Percentiles rank a stretch among this genome's conserved stretches.
phyloP scores from a whole-genome alignment of 2,329 filamentous ascomycete species.

The Chaetomiaceae sp. region DNA sequence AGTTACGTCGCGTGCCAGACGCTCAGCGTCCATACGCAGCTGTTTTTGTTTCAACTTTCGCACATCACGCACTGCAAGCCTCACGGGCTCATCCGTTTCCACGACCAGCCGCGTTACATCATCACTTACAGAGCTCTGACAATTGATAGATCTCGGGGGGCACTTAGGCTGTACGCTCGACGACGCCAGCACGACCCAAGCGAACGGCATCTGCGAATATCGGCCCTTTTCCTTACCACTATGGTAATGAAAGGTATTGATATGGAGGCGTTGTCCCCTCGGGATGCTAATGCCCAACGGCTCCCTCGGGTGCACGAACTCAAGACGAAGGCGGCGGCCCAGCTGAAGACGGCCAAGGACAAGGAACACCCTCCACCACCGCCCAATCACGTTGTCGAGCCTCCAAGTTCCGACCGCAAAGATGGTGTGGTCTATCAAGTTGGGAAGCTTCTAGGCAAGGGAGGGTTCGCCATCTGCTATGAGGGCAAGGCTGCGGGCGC shows the following conservation, averaged over 20 bases:
- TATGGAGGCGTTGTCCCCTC: conserved; percentile 58
- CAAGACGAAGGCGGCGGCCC: conserved; percentile 47
- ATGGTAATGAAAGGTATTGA: conserved; percentile 47
- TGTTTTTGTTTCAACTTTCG: neutral
- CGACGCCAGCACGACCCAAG: neutral
- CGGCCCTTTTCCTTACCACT: conserved; percentile 16
- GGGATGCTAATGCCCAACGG: conserved; percentile 57
- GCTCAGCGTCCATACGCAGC: neutral
- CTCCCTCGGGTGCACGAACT: conserved; percentile 42
- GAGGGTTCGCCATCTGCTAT: conserved; percentile 78
- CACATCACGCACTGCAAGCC: too few species aligned
- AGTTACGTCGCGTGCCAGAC: neutral
- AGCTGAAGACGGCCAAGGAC: conserved; percentile 52
- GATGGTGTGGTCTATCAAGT: conserved; percentile 68
- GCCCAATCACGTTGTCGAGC: conserved; percentile 54
- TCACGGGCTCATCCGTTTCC: too few species aligned
- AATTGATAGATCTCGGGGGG: too few species aligned
- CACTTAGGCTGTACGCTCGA: neutral
- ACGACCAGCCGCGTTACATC: too few species aligned
- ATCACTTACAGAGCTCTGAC: too few species aligned
- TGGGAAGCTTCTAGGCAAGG: conserved; percentile 69
- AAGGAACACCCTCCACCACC: conserved; percentile 62
- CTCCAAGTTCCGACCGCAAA: conserved; percentile 61
- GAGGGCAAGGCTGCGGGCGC: conserved; percentile 61
- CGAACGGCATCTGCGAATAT: neutral